Conservation (phyloP, 768 basidiomycete genomes). For the Calocybe indica region DNA sequence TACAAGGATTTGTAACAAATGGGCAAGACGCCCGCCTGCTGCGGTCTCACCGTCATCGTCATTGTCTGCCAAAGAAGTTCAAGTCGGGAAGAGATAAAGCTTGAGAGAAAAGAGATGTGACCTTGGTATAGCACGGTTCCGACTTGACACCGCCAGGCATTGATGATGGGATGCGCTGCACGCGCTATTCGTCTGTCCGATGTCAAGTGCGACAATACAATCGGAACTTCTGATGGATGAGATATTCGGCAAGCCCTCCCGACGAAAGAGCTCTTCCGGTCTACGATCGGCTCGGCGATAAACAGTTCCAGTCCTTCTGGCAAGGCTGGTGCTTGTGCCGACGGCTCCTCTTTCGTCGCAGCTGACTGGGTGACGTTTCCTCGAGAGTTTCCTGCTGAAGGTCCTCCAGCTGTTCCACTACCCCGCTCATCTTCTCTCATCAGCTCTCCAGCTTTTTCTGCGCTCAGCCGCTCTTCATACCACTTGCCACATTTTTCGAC, state of each 20-base stretch:
- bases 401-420: slow-evolving; percentile 6
- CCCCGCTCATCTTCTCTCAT: slow-evolving; percentile 43
- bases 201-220: slow-evolving; percentile 60
- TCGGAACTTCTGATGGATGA: slow-evolving; percentile 69
- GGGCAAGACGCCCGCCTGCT: slow-evolving; percentile 85
- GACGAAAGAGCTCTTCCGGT: slow-evolving; percentile 81
- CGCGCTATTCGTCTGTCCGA: slow-evolving; percentile 68
- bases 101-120: slow-evolving; percentile 14
- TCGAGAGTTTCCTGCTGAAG: slow-evolving; percentile 2
- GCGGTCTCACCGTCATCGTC: slow-evolving; percentile 94
- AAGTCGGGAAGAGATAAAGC: neutral
- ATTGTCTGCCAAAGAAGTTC: slow-evolving; percentile 52
- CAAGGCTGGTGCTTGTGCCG: slow-evolving; percentile 9
- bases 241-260: slow-evolving; percentile 80
- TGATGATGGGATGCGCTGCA: slow-evolving; percentile 74
- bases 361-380: neutral
- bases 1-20: slow-evolving; percentile 85
- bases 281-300: slow-evolving; percentile 74
- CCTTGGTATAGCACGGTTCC: slow-evolving; percentile 71
- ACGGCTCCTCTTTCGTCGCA: neutral
- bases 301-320: slow-evolving; percentile 64
- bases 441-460: slow-evolving; percentile 48
- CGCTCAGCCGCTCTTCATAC: slow-evolving; percentile 63
- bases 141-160: slow-evolving; percentile 76
- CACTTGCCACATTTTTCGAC: slow-evolving; percentile 61